phyloP scores from a whole-genome alignment of 352 stramenopile species.

The Phytophthora lateralis region DNA sequence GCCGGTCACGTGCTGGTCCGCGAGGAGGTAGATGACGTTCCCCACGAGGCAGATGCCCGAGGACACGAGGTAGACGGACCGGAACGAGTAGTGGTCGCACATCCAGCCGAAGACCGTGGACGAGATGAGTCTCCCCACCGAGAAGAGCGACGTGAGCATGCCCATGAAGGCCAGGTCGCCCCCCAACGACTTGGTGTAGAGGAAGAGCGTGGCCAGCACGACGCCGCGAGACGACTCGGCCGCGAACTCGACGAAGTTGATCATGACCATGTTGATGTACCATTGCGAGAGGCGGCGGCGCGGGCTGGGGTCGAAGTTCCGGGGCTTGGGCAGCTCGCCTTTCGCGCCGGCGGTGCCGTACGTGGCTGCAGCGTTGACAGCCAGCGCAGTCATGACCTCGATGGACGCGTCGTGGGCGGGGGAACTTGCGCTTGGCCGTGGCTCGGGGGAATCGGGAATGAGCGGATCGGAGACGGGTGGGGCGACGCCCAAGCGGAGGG shows the following conservation, averaged over 20 bases:
- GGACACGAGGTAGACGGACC: constrained; percentile 74
- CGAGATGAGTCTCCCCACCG: constrained; percentile 71
- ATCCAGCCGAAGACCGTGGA: constrained; percentile 82
- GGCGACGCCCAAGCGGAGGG: constrained; percentile 7
- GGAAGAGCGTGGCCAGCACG: constrained; percentile 77
- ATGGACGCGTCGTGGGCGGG: constrained; percentile 5
- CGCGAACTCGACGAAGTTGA: constrained; percentile 85
- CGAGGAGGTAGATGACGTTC: constrained; percentile 72
- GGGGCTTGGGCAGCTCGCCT: constrained; percentile 22
- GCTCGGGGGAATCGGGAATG: constrained; percentile 25
- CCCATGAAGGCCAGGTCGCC: constrained; percentile 78
- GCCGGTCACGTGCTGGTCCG: constrained; percentile 61
- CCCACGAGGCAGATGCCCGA: constrained; percentile 66
- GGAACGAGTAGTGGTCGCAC: constrained; percentile 80
- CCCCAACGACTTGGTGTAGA: constrained; percentile 79
- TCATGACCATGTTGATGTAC: constrained; percentile 74
- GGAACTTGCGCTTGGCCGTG: constrained; percentile 1
- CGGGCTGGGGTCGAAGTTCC: constrained; percentile 44
- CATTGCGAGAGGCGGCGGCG: constrained; percentile 47
- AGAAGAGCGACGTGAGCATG: constrained; percentile 77
- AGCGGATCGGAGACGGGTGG: constrained; percentile 18
- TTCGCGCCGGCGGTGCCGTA: constrained; percentile 36
- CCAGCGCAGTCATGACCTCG: constrained; percentile 19
- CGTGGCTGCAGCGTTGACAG: constrained; percentile 26
- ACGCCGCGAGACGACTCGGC: constrained; percentile 74